These are phyloP conservation scores for Pleurotus sapidus DNA, from an alignment of 768 basidiomycete genomes.

Conservation along the genomic window DNA sequence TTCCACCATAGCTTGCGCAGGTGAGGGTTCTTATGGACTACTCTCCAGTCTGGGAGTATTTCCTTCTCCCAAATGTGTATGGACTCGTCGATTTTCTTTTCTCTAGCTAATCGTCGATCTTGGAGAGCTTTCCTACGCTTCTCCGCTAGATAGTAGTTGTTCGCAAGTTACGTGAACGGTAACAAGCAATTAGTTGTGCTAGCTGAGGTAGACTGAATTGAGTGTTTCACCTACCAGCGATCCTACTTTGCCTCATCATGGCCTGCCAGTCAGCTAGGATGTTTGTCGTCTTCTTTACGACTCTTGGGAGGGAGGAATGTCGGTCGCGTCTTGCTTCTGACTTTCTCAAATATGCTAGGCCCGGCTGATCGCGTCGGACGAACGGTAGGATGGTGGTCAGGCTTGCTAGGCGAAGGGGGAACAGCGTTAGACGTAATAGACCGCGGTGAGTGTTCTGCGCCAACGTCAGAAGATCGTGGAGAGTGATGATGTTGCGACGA, in stretches of 20 bases:
- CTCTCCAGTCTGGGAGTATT: constrained; percentile 81
- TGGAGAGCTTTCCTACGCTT: constrained; percentile 62
- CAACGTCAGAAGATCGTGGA: constrained; percentile 19
- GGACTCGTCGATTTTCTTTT: constrained; percentile 67
- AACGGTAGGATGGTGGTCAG: constrained; percentile 27
- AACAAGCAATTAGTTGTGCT: neutral
- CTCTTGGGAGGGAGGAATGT: constrained; percentile 81
- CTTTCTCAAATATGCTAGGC: constrained; percentile 73
- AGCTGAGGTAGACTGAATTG: neutral
- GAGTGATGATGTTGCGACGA: constrained; percentile 12
- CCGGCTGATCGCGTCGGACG: constrained; percentile 53
- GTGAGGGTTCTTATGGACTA: constrained; percentile 60
- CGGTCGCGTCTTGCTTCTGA: constrained; percentile 83
- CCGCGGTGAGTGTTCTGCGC: constrained; percentile 16
- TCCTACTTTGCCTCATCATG: constrained; percentile 84
- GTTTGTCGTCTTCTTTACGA: constrained; percentile 74
- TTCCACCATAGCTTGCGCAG: constrained; percentile 83
- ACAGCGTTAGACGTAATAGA: neutral
- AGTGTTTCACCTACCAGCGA: constrained; percentile 50
- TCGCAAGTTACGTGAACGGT: neutral
- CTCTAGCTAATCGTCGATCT: constrained; percentile 61
- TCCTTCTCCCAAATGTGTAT: constrained; percentile 74
- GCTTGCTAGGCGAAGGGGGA: neutral
- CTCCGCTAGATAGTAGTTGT: constrained; percentile 46
- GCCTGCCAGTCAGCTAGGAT: constrained; percentile 82